Conservation (phyloP, 306 rosid species). For the Vicia faba region DNA sequence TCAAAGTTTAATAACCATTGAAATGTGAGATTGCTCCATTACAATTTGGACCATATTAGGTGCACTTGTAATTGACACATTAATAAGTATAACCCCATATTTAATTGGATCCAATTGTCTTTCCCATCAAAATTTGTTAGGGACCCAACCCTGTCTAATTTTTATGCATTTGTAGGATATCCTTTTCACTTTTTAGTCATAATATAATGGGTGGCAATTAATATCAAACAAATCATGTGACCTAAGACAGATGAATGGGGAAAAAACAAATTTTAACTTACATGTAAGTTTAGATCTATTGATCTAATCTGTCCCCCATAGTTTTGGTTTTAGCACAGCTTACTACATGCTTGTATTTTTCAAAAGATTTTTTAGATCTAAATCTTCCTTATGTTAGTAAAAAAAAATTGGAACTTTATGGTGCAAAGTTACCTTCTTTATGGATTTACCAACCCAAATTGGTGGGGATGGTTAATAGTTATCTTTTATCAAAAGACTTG, state of each 20-base stretch:
- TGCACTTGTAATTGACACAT: slow-evolving; percentile 51
- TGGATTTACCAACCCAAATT: slow-evolving; percentile 33
- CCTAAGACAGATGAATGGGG: slow-evolving; percentile 40
- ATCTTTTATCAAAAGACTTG: too few relatives aligned
- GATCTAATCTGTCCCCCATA: slow-evolving; percentile 44
- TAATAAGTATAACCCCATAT: slow-evolving; percentile 35
- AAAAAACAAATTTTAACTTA: slow-evolving; percentile 31
- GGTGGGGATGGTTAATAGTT: neutral
- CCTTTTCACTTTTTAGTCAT: slow-evolving; percentile 48
- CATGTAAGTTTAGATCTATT: slow-evolving; percentile 22
- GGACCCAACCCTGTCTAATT: slow-evolving; percentile 48
- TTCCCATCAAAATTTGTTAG: slow-evolving; percentile 41
- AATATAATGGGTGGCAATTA: slow-evolving; percentile 29
- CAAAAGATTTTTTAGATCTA: slow-evolving; percentile 13
- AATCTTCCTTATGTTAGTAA: neutral
- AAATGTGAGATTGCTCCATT: slow-evolving; percentile 35
- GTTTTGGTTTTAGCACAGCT: slow-evolving; percentile 34
- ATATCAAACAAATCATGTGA: slow-evolving; percentile 58
- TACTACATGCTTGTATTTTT: slow-evolving; percentile 14
- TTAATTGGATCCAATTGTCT: slow-evolving; percentile 52
- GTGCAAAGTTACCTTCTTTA: slow-evolving; percentile 18
- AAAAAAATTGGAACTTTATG: neutral
- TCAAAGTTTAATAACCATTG: slow-evolving; percentile 16
- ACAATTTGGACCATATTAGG: slow-evolving; percentile 45
- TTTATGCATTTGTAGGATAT: slow-evolving; percentile 40